Conservation (phyloP, 148 eudicot species). For the Rhododendron ovatum region DNA sequence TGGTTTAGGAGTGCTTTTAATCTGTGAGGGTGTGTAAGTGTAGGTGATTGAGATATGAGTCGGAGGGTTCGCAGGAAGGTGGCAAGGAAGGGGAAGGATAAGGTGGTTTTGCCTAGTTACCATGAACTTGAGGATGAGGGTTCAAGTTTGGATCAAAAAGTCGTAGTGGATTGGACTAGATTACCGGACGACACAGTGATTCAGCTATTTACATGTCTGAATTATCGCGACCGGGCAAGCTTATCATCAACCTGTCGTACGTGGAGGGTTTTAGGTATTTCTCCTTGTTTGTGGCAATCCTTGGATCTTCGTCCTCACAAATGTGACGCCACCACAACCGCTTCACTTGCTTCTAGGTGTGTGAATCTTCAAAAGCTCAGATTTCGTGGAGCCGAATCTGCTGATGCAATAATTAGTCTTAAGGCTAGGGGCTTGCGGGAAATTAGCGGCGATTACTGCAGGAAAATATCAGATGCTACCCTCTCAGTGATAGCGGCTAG, state of each 20-base stretch:
- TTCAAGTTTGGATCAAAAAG: conserved; percentile 18
- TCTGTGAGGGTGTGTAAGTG: not conserved
- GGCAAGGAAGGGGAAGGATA: conserved; percentile 38
- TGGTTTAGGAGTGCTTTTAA: not conserved
- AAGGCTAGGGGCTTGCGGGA: conserved; percentile 55
- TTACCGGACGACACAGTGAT: conserved; percentile 83
- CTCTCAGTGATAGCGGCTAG: conserved; percentile 68
- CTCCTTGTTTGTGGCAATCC: conserved; percentile 81
- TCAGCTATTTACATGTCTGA: conserved; percentile 74
- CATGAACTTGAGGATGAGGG: conserved; percentile 28
- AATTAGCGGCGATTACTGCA: conserved; percentile 73
- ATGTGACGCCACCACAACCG: conserved; percentile 39
- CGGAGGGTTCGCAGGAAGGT: conserved; percentile 41
- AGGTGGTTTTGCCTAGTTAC: conserved; percentile 27
- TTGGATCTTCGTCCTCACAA: conserved; percentile 84
- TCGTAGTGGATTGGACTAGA: conserved; percentile 71
- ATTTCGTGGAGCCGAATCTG: conserved; percentile 81
- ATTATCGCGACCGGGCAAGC: conserved; percentile 81
- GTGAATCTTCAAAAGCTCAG: conserved; percentile 51
- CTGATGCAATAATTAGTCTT: conserved; percentile 65
- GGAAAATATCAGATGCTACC: conserved; percentile 73
- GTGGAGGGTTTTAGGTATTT: conserved; percentile 57
- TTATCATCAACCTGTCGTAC: conserved; percentile 66
- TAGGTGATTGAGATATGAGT: conserved; percentile 6
- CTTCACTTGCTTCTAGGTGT: conserved; percentile 63